Base-by-base conservation (phyloP, 441 rosid species). In the Euphorbia schlechtendalii region DNA sequence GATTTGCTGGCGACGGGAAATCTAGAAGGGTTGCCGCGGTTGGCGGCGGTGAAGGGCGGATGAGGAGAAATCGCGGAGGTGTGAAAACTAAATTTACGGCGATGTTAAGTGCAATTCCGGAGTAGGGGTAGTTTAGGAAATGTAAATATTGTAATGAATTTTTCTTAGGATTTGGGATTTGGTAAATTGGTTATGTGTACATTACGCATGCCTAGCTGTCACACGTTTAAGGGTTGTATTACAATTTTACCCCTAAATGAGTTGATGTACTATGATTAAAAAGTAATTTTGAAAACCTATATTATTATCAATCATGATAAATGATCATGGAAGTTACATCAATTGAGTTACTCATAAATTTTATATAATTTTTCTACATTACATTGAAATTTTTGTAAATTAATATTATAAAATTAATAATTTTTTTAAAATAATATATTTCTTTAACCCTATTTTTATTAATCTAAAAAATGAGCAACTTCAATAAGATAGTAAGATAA, bases 41-140 rank as follows among this genome's bases (percentile, higher is more conserved):
- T 28, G 69, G 75, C 22, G 72, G 79, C 18, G 72, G 71, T 3
- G 65, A 69, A 0, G 68, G 80, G 1, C 43, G 71, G 7, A 65
- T 61, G 43, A 65, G 77, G 43, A 78, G 76, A 53, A 69, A 78
- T 12, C 25, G 55, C 24, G 76, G 82, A 32, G 76, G 73, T 34
- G 82, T 74, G 52, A 63, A 86, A 64, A 74, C 78, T 5, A 77
- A 76, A 68, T 84, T 75, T 34, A 64, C 78, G 71, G 88, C 80
- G 15, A 78, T 78, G 75, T 69, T 92, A 74, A 73, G 73, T 68
- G 83, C 92, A 13, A 92, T 92, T 56, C 88, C 91, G 0, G 96
- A 92, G 81, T 86, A 83, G 79, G 70, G 69, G 66, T 59, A 64
- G 69, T 36, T 59, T 36, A 56, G 76, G 59, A 43, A 68, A 21